These are phyloP conservation scores for Parachaetomium inaequale DNA, from an alignment of 495 filamentous ascomycete species.

Conservation along the genomic window DNA sequence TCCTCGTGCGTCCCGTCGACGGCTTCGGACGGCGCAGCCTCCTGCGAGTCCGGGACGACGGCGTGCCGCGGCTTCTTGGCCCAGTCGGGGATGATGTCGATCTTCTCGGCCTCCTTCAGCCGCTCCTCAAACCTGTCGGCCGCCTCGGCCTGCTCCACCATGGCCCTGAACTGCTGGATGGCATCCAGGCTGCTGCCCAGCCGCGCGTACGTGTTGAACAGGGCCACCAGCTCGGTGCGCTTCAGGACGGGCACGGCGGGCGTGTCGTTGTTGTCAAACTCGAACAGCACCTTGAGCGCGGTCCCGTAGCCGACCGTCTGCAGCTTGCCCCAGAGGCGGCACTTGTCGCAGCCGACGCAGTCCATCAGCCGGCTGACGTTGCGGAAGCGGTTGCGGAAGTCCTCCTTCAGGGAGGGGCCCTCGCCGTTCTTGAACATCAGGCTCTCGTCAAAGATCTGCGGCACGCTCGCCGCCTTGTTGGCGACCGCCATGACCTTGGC, in stretches of 20 bases:
- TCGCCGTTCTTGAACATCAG: slow-evolving; percentile 84
- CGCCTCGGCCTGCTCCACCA: slow-evolving; percentile 58
- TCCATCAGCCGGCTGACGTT: slow-evolving; percentile 97
- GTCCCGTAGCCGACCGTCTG: slow-evolving; percentile 94
- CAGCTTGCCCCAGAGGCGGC: slow-evolving; percentile 96
- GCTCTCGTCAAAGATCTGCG: slow-evolving; percentile 85
- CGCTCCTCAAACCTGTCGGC: slow-evolving; percentile 39
- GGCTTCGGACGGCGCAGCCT: slow-evolving; percentile 15
- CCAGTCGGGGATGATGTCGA: slow-evolving; percentile 34
- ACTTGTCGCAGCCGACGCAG: slow-evolving; percentile 98
- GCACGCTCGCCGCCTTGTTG: slow-evolving; percentile 59
- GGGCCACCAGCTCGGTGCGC: slow-evolving; percentile 85
- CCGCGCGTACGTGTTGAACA: slow-evolving; percentile 89
- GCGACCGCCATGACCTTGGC: slow-evolving; percentile 72
- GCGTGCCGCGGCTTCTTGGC: slow-evolving; percentile 46
- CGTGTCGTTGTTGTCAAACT: slow-evolving; percentile 78
- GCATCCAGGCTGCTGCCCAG: slow-evolving; percentile 76
- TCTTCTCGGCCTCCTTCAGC: slow-evolving; percentile 24
- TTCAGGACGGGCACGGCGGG: slow-evolving; percentile 68
- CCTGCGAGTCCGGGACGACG: slow-evolving; percentile 30
- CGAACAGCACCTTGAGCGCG: slow-evolving; percentile 91
- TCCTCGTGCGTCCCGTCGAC: slow-evolving; percentile 34
- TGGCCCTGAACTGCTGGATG: slow-evolving; percentile 65
- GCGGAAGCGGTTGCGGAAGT: slow-evolving; percentile 95
- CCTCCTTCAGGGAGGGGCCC: slow-evolving; percentile 77